Base-by-base conservation (phyloP, 2,329 filamentous ascomycete species). In the Lecanicillium sp. region DNA sequence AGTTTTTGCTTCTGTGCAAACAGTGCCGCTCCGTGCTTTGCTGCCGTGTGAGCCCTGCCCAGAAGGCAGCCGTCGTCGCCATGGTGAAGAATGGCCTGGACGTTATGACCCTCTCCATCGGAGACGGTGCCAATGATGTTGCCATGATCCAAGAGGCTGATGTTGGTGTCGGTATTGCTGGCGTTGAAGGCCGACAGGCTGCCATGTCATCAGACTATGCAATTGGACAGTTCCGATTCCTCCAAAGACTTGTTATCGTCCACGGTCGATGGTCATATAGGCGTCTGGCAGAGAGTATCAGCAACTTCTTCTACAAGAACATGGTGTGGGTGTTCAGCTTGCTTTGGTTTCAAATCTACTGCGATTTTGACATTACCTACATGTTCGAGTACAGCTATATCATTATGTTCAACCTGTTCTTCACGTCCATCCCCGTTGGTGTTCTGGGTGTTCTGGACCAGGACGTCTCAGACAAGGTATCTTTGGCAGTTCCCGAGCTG, bases 231-330 rank as follows among this genome's bases (percentile, higher is more conserved):
- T 96, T 96, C 69, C 77, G 87, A 29, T 96, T 86, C 66, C 69
- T 96, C 37, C 82, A 88, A 51, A 73, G 89, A 39, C 70, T 96
- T 44, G 76, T 96, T 20, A 74, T 96, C 15, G 88, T 96, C 4
- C 89, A 96, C 57, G 89, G 89, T 42, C 79, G 89, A 42, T 96
- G 89, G 87, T 95, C 88, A n/a, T 98, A 98, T 65, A 79, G 90
- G 38, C 80, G 92, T 51, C 68, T 98, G 59, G 87, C 84, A 20
- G 92, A 98, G 67, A 86, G 83, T 33, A 96, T 94, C 54, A 87
- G 88, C 60, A 98, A 98, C 61, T 98, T 98, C 73, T 98, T 98
- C 71, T 98, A 97, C 78, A 98, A 98, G 83, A 98, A 97, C 68
- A 84, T 98, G 63, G 84, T 97, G 37, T 98, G 92, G 92, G 92